These are phyloP conservation scores for Umbilicaria muhlenbergii DNA, from an alignment of 495 filamentous ascomycete species.

Conservation along the genomic window DNA sequence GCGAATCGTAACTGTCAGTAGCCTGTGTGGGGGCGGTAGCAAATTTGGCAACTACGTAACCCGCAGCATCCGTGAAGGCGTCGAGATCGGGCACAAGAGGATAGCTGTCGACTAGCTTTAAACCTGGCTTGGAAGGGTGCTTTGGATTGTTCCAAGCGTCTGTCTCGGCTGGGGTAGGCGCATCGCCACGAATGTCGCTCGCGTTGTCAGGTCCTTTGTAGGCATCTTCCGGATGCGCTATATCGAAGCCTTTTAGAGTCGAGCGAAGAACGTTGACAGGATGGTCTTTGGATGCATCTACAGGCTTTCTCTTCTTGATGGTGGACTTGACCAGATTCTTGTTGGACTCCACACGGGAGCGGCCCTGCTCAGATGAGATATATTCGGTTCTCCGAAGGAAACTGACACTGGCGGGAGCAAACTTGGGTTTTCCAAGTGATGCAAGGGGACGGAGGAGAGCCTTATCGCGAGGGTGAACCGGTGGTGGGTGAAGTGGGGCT, in stretches of 20 bases:
- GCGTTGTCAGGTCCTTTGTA: slow-evolving; percentile 34
- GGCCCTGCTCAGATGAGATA: slow-evolving; percentile 52
- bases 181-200: slow-evolving; percentile 35
- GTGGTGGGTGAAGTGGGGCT: slow-evolving; percentile 49
- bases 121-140: slow-evolving; percentile 68
- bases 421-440: slow-evolving; percentile 65
- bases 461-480: slow-evolving; percentile 67
- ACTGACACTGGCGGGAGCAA: slow-evolving; percentile 54
- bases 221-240: slow-evolving; percentile 54
- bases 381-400: slow-evolving; percentile 96
- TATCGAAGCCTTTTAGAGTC: slow-evolving; percentile 72
- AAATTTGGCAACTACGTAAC: slow-evolving; percentile 83
- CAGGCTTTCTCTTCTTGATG: slow-evolving; percentile 23
- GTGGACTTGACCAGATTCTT: slow-evolving; percentile 25
- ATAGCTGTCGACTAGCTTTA: slow-evolving; percentile 64
- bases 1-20: slow-evolving; percentile 49
- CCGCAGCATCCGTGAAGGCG: slow-evolving; percentile 71
- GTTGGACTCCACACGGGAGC: slow-evolving; percentile 23
- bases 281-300: slow-evolving; percentile 45
- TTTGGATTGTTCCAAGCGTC: slow-evolving; percentile 59
- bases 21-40: slow-evolving; percentile 56
- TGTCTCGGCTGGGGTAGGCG: slow-evolving; percentile 37
- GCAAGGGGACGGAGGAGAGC: slow-evolving; percentile 64
- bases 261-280: slow-evolving; percentile 69
- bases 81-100: slow-evolving; percentile 80